Percentiles rank a stretch among this genome's conserved stretches.
Conservation (phyloP, 2,329 filamentous ascomycete genomes). For the Xylariaceae sp. region DNA sequence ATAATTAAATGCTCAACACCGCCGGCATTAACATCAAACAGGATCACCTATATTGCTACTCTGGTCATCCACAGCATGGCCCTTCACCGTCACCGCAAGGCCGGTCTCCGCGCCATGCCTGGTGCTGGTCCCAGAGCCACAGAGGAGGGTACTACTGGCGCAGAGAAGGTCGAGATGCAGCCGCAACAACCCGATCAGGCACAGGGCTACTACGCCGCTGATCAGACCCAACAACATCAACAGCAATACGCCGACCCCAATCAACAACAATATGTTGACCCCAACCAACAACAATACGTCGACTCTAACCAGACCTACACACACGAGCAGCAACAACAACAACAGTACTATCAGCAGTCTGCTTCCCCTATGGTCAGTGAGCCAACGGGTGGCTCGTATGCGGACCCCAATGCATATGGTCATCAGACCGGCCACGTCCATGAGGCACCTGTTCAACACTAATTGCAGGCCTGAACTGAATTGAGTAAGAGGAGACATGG, state of each 20-base stretch:
- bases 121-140: conserved; percentile 13
- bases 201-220: conserved; percentile 11
- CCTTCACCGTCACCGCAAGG: conserved; percentile 41
- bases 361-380: neutral
- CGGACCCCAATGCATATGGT: neutral
- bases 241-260: conserved; percentile 4
- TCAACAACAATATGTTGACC: conserved; percentile 4
- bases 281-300: neutral
- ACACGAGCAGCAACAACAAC: conserved; percentile 7
- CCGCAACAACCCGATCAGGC: conserved; percentile 22
- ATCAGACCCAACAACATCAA: conserved; percentile 2
- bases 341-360: neutral
- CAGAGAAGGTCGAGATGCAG: conserved; percentile 28
- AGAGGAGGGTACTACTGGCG: conserved; percentile 3
- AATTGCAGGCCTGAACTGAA: conserved; percentile 6
- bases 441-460: neutral
- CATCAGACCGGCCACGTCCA: neutral
- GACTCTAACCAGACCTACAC: too few species aligned
- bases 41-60: conserved; percentile 40
- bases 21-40: conserved; percentile 21
- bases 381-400: neutral
- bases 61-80: conserved; percentile 40
- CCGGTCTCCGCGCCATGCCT: conserved; percentile 39
- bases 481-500: conserved; percentile 10
- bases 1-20: neutral